phyloP scores from a whole-genome alignment of 192 early-diverging fungal species.

The Cetraspora pellucida region DNA sequence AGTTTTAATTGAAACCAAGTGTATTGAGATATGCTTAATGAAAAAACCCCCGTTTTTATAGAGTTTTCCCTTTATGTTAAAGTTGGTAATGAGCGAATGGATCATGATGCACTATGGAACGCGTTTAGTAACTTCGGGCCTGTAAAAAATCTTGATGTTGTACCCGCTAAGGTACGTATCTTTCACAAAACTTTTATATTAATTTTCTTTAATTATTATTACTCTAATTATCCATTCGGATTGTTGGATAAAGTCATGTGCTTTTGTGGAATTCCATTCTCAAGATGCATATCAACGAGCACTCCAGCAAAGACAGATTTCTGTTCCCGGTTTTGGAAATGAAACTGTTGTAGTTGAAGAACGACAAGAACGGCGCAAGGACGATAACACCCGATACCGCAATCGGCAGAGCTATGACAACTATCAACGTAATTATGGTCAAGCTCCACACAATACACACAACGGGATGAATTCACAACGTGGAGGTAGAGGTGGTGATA shows the following conservation, averaged over 20 bases:
- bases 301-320: conserved; percentile 57
- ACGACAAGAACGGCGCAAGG: conserved; percentile 45
- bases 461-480: conserved; percentile 10
- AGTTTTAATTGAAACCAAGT: too few species aligned
- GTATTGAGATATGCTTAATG: background rate
- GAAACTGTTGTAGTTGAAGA: conserved; percentile 40
- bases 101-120: conserved; percentile 52
- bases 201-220: background rate
- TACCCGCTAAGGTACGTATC: background rate
- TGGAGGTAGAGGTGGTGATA: background rate
- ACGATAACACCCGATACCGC: background rate
- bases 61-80: conserved; percentile 67
- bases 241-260: conserved; percentile 51
- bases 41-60: conserved; percentile 44
- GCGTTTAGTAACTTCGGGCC: conserved; percentile 61
- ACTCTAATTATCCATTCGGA: background rate
- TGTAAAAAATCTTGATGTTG: conserved; percentile 64
- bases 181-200: background rate
- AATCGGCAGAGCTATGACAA: background rate
- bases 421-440: background rate
- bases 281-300: conserved; percentile 61
- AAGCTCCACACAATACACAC: background rate
- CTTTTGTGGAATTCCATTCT: conserved; percentile 73
- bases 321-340: conserved; percentile 41
- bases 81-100: conserved; percentile 55